Evolutionary conservation across 1,139 yeast genomes (phyloP).

Genomic region (Taphrina sp.): DNA sequence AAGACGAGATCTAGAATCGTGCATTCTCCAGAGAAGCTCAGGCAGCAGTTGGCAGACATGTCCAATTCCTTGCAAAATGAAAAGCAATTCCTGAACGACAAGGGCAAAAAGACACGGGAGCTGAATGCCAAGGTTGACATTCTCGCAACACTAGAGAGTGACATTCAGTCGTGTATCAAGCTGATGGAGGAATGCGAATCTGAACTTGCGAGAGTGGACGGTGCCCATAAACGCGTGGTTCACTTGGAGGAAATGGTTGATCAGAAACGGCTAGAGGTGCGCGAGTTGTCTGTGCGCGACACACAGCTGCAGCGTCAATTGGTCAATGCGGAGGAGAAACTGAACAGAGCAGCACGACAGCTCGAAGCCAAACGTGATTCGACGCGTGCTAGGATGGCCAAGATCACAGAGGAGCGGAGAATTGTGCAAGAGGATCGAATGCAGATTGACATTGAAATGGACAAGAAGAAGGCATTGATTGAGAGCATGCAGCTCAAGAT

Average conservation of each 20-base stretch:
- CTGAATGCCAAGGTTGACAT: constrained; percentile 60
- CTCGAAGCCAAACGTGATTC: constrained; percentile 52
- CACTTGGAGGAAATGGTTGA: constrained; percentile 53
- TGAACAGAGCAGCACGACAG: constrained; percentile 52
- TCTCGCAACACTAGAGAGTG: constrained; percentile 56
- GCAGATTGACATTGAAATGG: constrained; percentile 54
- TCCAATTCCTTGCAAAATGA: constrained; percentile 51
- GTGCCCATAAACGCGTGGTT: constrained; percentile 47
- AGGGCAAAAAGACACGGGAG: constrained; percentile 55
- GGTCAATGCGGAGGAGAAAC: constrained; percentile 55
- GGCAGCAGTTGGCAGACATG: constrained; percentile 58
- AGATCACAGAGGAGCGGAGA: constrained; percentile 52
- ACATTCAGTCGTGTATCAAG: constrained; percentile 51
- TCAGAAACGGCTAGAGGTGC: constrained; percentile 49
- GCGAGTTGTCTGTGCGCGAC: constrained; percentile 51
- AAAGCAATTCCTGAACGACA: constrained; percentile 47
- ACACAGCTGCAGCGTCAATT: constrained; percentile 52
- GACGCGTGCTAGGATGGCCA: constrained; percentile 51
- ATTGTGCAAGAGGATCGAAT: constrained; percentile 54
- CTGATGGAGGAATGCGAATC: constrained; percentile 56
- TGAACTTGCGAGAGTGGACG: constrained; percentile 54
- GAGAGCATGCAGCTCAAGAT: constrained; percentile 50
- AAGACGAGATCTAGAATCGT: constrained; percentile 60
- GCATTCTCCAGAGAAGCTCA: constrained; percentile 60
- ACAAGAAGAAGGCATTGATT: constrained; percentile 52